Percentiles rank a stretch among this genome's conserved stretches.
These are phyloP conservation scores for Didymella segeticola DNA, from an alignment of 2,329 filamentous ascomycete species.

Conservation along the genomic window DNA sequence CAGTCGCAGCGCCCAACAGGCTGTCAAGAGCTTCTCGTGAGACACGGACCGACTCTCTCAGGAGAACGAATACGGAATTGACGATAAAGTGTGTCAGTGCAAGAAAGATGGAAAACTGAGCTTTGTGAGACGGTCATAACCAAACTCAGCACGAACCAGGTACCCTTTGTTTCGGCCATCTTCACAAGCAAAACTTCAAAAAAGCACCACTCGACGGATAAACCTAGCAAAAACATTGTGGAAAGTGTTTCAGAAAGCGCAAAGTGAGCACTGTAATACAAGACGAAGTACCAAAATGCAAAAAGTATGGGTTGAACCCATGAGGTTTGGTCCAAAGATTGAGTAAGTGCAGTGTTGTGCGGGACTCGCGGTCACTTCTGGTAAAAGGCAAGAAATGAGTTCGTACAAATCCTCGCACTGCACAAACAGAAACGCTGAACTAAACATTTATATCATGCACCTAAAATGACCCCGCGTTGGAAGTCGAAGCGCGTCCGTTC, in stretches of 20 bases:
- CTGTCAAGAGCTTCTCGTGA: not conserved
- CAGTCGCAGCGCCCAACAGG: not conserved
- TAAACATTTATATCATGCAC: conserved; percentile 2
- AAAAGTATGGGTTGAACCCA: conserved; percentile 54
- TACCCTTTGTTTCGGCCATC: not conserved
- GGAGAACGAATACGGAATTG: too few relatives aligned
- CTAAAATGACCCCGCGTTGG: not conserved
- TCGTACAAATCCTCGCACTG: conserved; percentile 75
- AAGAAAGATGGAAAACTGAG: not conserved
- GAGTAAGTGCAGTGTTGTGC: conserved; percentile 63
- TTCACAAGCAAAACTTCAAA: conserved; percentile 7
- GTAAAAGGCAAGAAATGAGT: conserved; percentile 82
- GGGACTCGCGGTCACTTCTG: conserved; percentile 76
- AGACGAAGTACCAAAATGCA: conserved; percentile 19
- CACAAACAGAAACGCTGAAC: conserved; percentile 42
- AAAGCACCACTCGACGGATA: not conserved
- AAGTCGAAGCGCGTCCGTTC: not conserved
- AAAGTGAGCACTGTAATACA: not conserved
- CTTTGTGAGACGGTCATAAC: not conserved
- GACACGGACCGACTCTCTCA: not conserved
- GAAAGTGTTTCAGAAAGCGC: not conserved
- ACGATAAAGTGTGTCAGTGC: not conserved
- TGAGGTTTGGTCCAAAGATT: conserved; percentile 63
- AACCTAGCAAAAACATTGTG: conserved; percentile 4
- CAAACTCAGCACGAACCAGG: conserved; percentile 9